Evolutionary conservation across 2,329 filamentous ascomycete genomes (phyloP).

Genomic region (Exserohilum turcica): DNA sequence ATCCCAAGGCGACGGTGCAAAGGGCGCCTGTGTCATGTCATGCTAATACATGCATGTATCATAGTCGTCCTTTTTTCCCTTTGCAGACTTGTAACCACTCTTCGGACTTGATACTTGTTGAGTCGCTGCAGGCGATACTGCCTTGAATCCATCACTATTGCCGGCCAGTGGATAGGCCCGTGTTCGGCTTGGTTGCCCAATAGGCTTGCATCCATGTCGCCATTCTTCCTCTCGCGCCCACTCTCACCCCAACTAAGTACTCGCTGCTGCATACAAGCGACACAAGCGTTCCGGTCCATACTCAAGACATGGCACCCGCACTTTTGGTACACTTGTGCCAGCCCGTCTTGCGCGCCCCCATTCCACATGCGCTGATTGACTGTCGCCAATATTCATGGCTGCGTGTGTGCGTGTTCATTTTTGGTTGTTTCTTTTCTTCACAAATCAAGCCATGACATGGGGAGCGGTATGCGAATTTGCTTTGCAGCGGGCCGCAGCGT

Average conservation of each 20-base stretch:
- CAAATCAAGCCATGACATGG: background rate
- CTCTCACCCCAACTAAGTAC: background rate
- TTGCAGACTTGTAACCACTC: too few relatives aligned
- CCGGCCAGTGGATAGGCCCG: background rate
- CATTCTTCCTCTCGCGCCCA: background rate
- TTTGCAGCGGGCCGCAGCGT: background rate
- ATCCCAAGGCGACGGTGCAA: background rate
- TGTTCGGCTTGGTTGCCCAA: background rate
- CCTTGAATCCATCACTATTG: background rate
- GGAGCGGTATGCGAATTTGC: background rate
- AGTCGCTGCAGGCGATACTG: background rate
- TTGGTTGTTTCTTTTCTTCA: too few relatives aligned
- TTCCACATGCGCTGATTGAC: background rate
- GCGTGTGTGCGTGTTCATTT: too few relatives aligned
- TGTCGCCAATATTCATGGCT: background rate
- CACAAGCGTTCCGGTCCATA: slow-evolving; percentile 1
- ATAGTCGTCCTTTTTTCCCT: background rate
- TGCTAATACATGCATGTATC: background rate
- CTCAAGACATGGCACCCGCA: background rate
- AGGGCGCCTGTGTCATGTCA: background rate
- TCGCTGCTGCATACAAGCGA: background rate
- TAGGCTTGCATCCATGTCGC: background rate
- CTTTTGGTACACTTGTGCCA: too few relatives aligned
- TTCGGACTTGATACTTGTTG: background rate
- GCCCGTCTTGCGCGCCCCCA: background rate